Percentiles rank a stretch among this genome's conserved stretches.
Evolutionary conservation across 768 basidiomycete genomes (phyloP).

Genomic region (Russula earlei): DNA sequence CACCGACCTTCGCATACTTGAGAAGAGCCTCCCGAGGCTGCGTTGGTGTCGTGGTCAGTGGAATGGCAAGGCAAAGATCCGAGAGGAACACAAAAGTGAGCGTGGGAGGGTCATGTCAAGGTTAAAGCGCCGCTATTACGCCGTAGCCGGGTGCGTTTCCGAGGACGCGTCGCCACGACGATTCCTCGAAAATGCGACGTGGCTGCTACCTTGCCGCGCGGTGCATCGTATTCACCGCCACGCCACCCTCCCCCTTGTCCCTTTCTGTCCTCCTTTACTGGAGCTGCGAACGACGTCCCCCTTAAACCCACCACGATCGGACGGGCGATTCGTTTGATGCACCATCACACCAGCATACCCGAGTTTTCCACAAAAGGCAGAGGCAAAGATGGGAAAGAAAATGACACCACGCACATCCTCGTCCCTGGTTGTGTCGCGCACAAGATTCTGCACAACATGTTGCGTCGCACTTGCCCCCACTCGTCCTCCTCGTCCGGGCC

Average conservation of each 20-base stretch:
- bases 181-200: constrained; percentile 13
- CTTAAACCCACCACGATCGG: not conserved
- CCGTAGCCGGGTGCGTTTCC: constrained; percentile 1
- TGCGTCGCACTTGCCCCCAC: constrained; percentile 97
- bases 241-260: not conserved
- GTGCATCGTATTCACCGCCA: not conserved
- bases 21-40: constrained; percentile 96
- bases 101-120: constrained; percentile 15
- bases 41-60: constrained; percentile 16
- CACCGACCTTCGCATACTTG: constrained; percentile 75
- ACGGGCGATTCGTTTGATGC: not conserved
- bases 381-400: constrained; percentile 19
- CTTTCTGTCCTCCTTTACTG: not conserved
- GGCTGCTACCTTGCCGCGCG: not conserved
- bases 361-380: constrained; percentile 9
- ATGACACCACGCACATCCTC: constrained; percentile 83
- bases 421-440: constrained; percentile 82
- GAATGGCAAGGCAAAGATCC: not conserved
- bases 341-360: constrained; percentile 1
- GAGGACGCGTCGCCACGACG: constrained; percentile 14
- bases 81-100: constrained; percentile 1
- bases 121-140: constrained; percentile 12
- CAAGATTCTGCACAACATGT: constrained; percentile 91
- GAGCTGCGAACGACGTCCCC: not conserved
- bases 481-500: constrained; percentile 87